Evolutionary conservation across 768 basidiomycete species (phyloP), one percentile per base, ranked within the genome.

Genomic region (Filobasidium floriforme): DNA sequence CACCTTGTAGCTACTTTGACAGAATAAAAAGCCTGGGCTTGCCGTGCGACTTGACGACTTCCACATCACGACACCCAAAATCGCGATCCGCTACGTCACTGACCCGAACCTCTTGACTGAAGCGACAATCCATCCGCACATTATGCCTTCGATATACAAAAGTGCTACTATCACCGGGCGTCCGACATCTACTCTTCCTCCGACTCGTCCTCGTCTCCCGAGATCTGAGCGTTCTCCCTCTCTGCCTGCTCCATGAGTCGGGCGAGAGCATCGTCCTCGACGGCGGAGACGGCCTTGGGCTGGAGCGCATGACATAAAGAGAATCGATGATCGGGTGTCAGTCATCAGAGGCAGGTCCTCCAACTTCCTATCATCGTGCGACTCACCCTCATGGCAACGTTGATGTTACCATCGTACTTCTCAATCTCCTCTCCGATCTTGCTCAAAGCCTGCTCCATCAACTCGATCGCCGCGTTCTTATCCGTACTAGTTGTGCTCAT

Each of bases 241-340:
- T 88, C 88, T 22, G 88, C 92, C 79, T 91, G 89, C 44, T 89
- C 90, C 94, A 99, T 97, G 73, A 96, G 88, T 70, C 92, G 89
- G 0, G 92, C 93, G 69, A 99, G 85, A 77, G 97, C 96, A 71
- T 92, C 89, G 79, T 99, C 96, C 80, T 99, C 96, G 5, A 89
- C 90, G 79, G 97, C 96, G 28, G 90, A 92, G 43, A 99, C 89
- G 1, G 94, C 92, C 83, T 98, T 98, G 67, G 96, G 96, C 92
- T 96, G 71, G n/a, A 37, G 6, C 32, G 9, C 24, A 57, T 26
- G 24, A 14, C 46, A 49, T 3, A 37, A 37, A 49, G 12, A n/a
- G n/a, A n/a, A n/a, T n/a, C n/a, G n/a, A n/a, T n/a, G 18, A 49
- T 15, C 46, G 22, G 12, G 46, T 2, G 19, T 24, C 26, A 5